Evolutionary conservation across 176 grass and related monocot genomes (phyloP), one percentile per base, ranked within the genome.

Genomic region (Musa beccarii): DNA sequence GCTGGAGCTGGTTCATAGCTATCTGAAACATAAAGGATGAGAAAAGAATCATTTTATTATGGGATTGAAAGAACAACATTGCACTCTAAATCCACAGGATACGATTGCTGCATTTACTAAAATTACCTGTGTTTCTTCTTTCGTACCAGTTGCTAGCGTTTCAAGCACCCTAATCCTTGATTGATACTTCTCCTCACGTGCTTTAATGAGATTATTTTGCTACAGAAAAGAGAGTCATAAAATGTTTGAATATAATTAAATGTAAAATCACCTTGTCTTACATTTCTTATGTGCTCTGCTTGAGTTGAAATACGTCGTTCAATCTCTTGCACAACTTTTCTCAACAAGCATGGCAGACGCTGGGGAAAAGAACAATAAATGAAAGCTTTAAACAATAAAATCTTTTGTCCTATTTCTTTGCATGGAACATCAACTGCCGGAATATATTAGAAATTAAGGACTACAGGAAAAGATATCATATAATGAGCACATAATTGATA

Each of bases 181-280:
- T 85, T 85, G 86, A 70, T 90, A 91, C 79, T 91, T 91, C 72
- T 91, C 89, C 80, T 91, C 89, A 67, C 89, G 89, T 82, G 85
- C 80, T 85, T 86, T 91, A 63, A 85, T 91, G 74, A 85, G 79
- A 80, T 87, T 91, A 71, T 91, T 87, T 91, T 91, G 89, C 89
- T 91, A 82, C 59, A 90, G 62, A 80, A 24, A 74, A 29, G 81
- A 65, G 76, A 22, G 57, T 71, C 63, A 83, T 24, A 53, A 83
- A 71, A 66, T 26, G 53, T 24, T 2, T 76, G 22, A 2, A 19
- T 62, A 74, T 25, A 84, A 71, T 70, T 43, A 73, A 66, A 57
- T 64, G 59, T 63, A 70, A 63, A 57, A 80, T 66, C 53, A 57
- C 62, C 68, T 57, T 73, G 15, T 19, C 80, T 87, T 84, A 90